Evolutionary conservation across 768 basidiomycete species (phyloP).

Genomic region (Cyathus striatus): DNA sequence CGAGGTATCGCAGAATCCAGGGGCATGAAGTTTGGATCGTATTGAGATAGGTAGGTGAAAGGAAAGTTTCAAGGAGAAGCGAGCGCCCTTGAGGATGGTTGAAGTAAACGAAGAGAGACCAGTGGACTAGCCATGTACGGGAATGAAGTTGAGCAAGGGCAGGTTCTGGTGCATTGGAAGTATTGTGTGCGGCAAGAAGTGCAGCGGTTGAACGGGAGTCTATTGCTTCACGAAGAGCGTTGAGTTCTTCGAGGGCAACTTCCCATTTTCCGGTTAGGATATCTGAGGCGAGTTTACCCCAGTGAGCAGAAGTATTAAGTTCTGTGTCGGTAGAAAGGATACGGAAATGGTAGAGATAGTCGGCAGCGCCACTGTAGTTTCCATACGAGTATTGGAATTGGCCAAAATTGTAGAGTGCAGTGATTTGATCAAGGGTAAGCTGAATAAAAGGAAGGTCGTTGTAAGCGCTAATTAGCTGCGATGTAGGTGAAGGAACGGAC

Average conservation of each 20-base stretch:
- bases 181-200: conserved; percentile 30
- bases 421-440: conserved; percentile 95
- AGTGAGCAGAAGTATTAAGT: conserved; percentile 93
- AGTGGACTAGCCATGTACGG: conserved; percentile 94
- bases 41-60: conserved; percentile 94
- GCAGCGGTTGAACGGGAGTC: conserved; percentile 68
- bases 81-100: conserved; percentile 91
- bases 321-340: conserved; percentile 92
- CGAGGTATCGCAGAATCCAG: conserved; percentile 92
- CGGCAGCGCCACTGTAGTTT: conserved; percentile 93
- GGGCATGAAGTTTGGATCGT: conserved; percentile 96
- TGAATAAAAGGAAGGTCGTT: conserved; percentile 25
- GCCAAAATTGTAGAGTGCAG: conserved; percentile 94
- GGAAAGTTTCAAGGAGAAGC: conserved; percentile 92
- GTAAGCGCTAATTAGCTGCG: no score
- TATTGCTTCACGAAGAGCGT: conserved; percentile 88
- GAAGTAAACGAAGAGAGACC: conserved; percentile 98
- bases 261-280: conserved; percentile 96
- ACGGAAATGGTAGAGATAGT: conserved; percentile 98
- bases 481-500: conserved; percentile 39
- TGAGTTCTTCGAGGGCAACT: conserved; percentile 90
- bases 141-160: conserved; percentile 87
- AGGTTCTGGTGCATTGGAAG: conserved; percentile 45
- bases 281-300: conserved; percentile 97
- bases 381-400: conserved; percentile 99